Evolutionary conservation across 1,284 basidiomycete species (phyloP), one percentile per base, ranked within the genome.

Genomic region (Volvariella volvacea): DNA sequence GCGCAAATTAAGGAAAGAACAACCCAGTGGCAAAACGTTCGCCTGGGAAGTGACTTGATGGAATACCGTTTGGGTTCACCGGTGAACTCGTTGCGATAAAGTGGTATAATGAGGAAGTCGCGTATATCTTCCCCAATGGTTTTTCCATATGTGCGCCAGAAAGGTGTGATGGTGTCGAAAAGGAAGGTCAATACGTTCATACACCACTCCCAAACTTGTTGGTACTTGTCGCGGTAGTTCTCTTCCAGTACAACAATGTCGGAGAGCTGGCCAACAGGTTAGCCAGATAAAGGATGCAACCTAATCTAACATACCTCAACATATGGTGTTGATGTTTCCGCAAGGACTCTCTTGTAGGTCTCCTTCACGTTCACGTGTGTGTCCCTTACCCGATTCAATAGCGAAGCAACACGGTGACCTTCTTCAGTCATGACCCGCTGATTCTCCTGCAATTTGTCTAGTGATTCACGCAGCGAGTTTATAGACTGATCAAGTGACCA

Each of bases 51-150:
- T 1, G 55, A 59, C 30, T 60, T 57, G 54, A 88, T 76, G 3
- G 66, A 68, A 55, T 86, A 87, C 53, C 78, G 70, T 52, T 83
- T 81, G 31, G 76, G 47, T 64, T 85, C 82, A 32, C 84, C 84
- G 0, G 84, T 87, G 57, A 87, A 88, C 54, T 87, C 84, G 58
- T 88, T 85, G 34, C 86, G 75, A 53, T 88, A 88, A 54, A 83
- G 73, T 7, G 85, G 85, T 49, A 88, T 77, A 52, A 87, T 83
- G 50, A 88, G 74, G 57, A 88, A 87, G 52, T 86, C 83, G 44
- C 80, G 78, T 32, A 85, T 68, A 52, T 88, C 85, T 55, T 83
- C 73, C 33, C 83, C 82, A 45, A 88, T 85, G 10, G 76, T 74
- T 52, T 83, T 86, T 39, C 84, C 84, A 48, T 88, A 86, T 31